Base-by-base conservation (phyloP, 73 alveolate genomes). In the Symbiodinium natans region DNA sequence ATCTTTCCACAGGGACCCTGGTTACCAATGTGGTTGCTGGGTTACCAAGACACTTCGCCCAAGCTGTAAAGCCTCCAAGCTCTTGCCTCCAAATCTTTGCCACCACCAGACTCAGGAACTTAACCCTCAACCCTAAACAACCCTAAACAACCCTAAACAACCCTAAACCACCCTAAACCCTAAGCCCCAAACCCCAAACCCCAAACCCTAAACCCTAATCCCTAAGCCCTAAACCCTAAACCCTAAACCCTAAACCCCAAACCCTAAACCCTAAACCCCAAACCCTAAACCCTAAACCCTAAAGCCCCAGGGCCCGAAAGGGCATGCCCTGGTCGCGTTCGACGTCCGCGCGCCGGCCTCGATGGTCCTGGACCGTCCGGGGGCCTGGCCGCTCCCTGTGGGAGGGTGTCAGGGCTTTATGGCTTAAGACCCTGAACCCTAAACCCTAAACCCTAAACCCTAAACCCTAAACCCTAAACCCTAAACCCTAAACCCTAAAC, bases 281-380 rank as follows among this genome's bases (percentile, higher is more conserved):
- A 27, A 56, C 31, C 75, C 31, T 46, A 46, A 46, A 46, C 59
- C 59, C 59, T 46, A 13, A 46, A 13, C 75, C 75, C 34, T 17
- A 63, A 23, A 29, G 19, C 80, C 34, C 9, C 97, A 90, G 97
- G 97, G 97, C 15, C 97, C 97, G 23, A 84, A 90, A 19, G 97
- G 97, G 10, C 87, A 90, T 33, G 97, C 82, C 82, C 33, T 90
- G 54, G 97, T 90, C 33, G 97, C 80, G 34, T 90, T 90, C n/a
- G 97, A 90, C 25, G 97, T 90, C 33, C 75, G 29, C 33, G 97
- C 97, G 15, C 97, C 97, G 15, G 97, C 97, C 27, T 34, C 89
- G 4, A 40, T 90, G 39, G 97, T 90, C n/a, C 68, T 90, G 23
- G 97, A 90, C 39, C 86, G 95, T 63, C 23, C 3, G 68, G 33